phyloP scores from a whole-genome alignment of 768 basidiomycete species.

The Leccinum longicurvipes region DNA sequence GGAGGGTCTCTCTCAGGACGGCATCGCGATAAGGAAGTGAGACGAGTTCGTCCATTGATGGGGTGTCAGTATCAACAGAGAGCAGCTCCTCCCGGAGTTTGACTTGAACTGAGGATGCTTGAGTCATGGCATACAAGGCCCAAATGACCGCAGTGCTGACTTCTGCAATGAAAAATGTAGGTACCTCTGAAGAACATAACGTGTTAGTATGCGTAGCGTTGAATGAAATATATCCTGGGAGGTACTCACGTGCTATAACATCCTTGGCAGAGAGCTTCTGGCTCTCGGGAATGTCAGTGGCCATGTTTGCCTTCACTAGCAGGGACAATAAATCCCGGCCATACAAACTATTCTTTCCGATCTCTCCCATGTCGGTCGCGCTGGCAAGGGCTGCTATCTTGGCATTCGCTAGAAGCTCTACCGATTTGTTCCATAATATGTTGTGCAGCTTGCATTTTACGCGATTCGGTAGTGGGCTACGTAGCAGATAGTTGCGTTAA shows the following conservation, averaged over 20 bases:
- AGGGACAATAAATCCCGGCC: constrained; percentile 51
- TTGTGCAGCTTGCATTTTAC: neutral
- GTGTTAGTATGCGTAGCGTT: neutral
- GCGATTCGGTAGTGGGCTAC: neutral
- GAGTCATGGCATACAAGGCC: constrained; percentile 55
- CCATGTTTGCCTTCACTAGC: constrained; percentile 49
- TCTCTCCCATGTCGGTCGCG: constrained; percentile 23
- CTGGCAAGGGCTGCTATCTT: constrained; percentile 35
- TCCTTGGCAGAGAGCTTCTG: constrained; percentile 61
- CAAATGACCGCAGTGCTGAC: constrained; percentile 45
- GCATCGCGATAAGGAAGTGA: constrained; percentile 65
- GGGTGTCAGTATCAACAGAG: constrained; percentile 48
- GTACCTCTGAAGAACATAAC: constrained; percentile 43
- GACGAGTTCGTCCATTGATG: constrained; percentile 67
- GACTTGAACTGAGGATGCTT: constrained; percentile 52
- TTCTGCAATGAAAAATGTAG: constrained; percentile 55
- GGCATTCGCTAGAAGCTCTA: constrained; percentile 42
- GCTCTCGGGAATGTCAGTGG: constrained; percentile 50
- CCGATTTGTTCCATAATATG: constrained; percentile 38
- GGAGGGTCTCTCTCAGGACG: constrained; percentile 57
- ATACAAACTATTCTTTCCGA: constrained; percentile 31
- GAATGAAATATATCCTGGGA: neutral
- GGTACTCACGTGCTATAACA: constrained; percentile 49
- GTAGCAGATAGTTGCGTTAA: neutral
- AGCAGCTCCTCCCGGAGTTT: constrained; percentile 60